These are phyloP conservation scores for Peronospora tabacina DNA, from an alignment of 352 stramenopile genomes.

Conservation along the genomic window DNA sequence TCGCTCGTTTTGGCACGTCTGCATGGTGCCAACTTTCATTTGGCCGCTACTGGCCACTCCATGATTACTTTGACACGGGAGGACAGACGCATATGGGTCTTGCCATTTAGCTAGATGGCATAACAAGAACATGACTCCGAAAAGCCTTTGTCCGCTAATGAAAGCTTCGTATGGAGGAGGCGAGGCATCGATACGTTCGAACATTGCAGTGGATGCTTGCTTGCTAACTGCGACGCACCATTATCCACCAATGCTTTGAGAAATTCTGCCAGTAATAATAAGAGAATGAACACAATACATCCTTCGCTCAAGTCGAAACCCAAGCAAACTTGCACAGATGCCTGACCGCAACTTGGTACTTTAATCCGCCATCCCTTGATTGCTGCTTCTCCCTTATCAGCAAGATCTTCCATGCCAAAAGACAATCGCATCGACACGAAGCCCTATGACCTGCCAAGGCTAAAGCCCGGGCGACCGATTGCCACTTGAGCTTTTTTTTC, in stretches of 20 bases:
- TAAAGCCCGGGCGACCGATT: constrained; percentile 75
- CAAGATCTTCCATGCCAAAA: too few relatives aligned
- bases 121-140: constrained; percentile 3
- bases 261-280: too few relatives aligned
- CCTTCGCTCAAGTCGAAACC: too few relatives aligned
- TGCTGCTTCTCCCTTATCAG: too few relatives aligned
- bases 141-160: constrained; percentile 10
- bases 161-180: constrained; percentile 2
- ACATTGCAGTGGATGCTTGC: constrained; percentile 11
- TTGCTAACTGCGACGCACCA: constrained; percentile 9
- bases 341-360: too few relatives aligned
- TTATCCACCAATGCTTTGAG: constrained; percentile 17
- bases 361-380: too few relatives aligned
- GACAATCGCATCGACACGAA: too few relatives aligned
- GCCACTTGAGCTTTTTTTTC: constrained; percentile 72
- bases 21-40: not conserved
- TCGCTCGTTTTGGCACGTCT: not conserved
- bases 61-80: constrained; percentile 2
- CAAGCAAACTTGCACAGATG: too few relatives aligned
- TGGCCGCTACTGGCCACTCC: not conserved
- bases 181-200: not conserved
- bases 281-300: too few relatives aligned
- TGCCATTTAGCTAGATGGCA: constrained; percentile 6
- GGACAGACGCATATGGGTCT: constrained; percentile 2
- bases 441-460: constrained; percentile 55